Percentiles rank a stretch among this genome's conserved stretches.
Evolutionary conservation across 169 alveolate species (phyloP).

Genomic region (Plasmodium malariae): DNA sequence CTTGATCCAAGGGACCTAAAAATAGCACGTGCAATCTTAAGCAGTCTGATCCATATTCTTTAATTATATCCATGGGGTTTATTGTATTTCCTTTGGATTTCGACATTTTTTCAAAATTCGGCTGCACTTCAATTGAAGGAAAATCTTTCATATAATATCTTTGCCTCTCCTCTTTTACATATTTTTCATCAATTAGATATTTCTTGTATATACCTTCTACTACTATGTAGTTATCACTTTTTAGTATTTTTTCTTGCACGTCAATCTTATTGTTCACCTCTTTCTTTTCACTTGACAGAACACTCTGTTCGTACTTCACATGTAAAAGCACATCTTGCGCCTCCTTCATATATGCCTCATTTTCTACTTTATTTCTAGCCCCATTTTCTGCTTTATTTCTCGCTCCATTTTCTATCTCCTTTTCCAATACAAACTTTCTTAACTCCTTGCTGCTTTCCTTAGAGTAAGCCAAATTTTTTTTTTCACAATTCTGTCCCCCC

Average conservation of each 20-base stretch:
- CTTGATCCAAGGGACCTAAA: constrained; percentile 90
- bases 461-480: neutral
- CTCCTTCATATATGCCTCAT: neutral
- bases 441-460: neutral
- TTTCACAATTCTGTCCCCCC: neutral
- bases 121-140: constrained; percentile 68
- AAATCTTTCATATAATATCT: constrained; percentile 50
- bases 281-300: neutral
- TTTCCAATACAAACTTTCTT: neutral
- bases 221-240: neutral
- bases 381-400: neutral
- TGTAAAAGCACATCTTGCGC: neutral
- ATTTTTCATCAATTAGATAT: constrained; percentile 73
- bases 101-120: constrained; percentile 90
- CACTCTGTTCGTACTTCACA: neutral
- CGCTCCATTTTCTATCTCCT: neutral
- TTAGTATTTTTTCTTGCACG: neutral
- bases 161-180: constrained; percentile 60
- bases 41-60: constrained; percentile 89
- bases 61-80: constrained; percentile 84
- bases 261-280: neutral
- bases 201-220: constrained; percentile 39
- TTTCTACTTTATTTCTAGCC: neutral
- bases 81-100: constrained; percentile 90
- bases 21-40: constrained; percentile 89